Conservation (phyloP, 805 yeast species). For the Grigorovia transvaalensis region DNA sequence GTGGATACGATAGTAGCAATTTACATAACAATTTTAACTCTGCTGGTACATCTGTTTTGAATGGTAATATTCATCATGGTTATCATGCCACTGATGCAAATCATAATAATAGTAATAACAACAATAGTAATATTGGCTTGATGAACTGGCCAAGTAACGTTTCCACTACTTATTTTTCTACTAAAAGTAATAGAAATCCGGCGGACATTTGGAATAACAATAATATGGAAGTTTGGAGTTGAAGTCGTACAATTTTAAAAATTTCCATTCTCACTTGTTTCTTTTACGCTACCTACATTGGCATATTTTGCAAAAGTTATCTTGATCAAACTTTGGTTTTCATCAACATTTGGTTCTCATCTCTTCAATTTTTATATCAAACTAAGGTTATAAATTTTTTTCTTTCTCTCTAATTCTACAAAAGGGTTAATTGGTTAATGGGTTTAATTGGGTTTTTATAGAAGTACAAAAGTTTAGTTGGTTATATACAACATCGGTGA, state of each 20-base stretch:
- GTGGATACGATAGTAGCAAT: background rate
- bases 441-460: background rate
- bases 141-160: background rate
- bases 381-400: background rate
- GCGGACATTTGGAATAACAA: conserved; percentile 10
- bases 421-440: background rate
- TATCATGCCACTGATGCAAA: too few species aligned
- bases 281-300: too few species aligned
- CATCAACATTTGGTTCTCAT: background rate
- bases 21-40: background rate
- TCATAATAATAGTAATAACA: background rate
- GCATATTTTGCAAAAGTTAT: too few species aligned
- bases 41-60: too few species aligned
- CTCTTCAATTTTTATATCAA: too few species aligned
- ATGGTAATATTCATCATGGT: too few species aligned
- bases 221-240: conserved; percentile 33
- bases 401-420: too few species aligned
- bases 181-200: conserved; percentile 2
- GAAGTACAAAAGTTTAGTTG: background rate
- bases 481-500: background rate
- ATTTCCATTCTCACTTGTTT: too few species aligned
- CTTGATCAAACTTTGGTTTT: too few species aligned
- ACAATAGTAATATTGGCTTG: background rate
- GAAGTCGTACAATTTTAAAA: background rate
- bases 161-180: background rate